Percentiles rank a stretch among this genome's conserved stretches.
Conservation (phyloP, 2,329 filamentous ascomycete species). For the Ceratocystis papillata region DNA sequence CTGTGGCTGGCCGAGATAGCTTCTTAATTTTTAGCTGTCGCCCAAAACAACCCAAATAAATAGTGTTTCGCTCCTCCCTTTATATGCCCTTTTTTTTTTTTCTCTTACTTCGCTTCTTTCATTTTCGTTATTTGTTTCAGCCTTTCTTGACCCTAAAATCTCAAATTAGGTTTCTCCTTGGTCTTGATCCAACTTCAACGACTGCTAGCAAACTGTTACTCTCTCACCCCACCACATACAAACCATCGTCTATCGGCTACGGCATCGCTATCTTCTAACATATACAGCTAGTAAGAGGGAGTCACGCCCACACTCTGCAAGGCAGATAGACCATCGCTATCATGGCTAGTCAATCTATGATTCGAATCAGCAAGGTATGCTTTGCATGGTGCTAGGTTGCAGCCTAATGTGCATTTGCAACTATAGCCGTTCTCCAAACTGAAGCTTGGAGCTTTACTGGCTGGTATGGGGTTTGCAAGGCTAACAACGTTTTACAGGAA, state of each 20-base stretch:
- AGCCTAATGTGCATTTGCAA: background rate
- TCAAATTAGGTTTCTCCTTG: background rate
- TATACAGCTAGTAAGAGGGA: no score
- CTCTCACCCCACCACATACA: no score
- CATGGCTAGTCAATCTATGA: conserved; percentile 77
- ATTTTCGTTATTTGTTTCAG: background rate
- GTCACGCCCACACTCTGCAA: no score
- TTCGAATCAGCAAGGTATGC: conserved; percentile 70
- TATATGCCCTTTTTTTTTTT: background rate
- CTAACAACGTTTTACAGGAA: conserved; percentile 45
- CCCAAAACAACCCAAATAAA: background rate
- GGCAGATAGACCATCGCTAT: conserved; percentile 23
- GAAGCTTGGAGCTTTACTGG: no score
- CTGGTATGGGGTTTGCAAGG: conserved; percentile 17
- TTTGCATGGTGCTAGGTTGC: background rate
- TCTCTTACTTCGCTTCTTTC: background rate
- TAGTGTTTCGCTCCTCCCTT: background rate
- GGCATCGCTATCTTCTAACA: no score
- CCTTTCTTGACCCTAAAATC: background rate
- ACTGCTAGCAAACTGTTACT: no score
- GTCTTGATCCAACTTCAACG: background rate
- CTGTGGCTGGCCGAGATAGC: background rate
- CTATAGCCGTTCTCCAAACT: no score
- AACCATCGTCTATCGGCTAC: no score
- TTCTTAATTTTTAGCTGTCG: background rate